Conservation (phyloP, 441 rosid species). For the Pelargonium cotyledonis region DNA sequence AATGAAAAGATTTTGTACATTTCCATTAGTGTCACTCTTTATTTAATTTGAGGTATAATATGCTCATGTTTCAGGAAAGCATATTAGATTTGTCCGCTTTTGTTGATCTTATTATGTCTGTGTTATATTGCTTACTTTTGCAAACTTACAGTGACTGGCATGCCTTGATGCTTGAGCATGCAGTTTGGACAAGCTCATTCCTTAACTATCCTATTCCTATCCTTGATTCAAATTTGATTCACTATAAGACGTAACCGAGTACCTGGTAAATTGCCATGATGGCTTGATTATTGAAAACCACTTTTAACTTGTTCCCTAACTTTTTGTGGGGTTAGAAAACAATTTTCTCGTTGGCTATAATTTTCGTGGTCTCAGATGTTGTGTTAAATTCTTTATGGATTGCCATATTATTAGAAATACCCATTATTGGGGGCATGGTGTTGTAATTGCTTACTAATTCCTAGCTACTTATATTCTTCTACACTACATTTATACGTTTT, state of each 20-base stretch:
- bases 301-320: neutral
- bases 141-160: neutral
- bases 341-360: too few species aligned
- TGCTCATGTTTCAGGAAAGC: neutral
- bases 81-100: neutral
- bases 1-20: neutral
- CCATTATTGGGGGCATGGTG: neutral
- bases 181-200: neutral
- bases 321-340: neutral
- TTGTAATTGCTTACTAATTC: neutral
- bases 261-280: neutral
- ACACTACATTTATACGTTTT: neutral
- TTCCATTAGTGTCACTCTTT: neutral
- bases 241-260: neutral
- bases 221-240: neutral
- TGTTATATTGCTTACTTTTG: neutral
- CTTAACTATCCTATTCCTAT: neutral
- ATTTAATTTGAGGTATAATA: neutral
- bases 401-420: neutral
- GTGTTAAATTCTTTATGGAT: neutral
- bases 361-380: neutral
- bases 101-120: too few species aligned
- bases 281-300: neutral
- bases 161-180: neutral
- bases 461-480: neutral